Evolutionary conservation across 257 asterid species (phyloP).

Genomic region (Euphrasia confusa): DNA sequence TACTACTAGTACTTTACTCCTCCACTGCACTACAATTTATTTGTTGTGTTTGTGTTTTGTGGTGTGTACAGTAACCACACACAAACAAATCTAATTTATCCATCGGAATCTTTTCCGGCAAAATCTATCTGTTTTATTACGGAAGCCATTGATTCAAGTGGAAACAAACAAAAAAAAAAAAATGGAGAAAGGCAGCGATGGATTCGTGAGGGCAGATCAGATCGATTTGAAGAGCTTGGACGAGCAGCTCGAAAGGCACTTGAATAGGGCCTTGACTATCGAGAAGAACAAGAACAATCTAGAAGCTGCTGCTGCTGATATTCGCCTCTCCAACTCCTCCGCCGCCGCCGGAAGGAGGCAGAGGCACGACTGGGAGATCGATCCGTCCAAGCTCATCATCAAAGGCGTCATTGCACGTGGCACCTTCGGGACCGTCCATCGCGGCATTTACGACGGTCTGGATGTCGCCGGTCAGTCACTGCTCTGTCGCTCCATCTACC

Average conservation of each 20-base stretch:
- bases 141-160: too few relatives aligned
- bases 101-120: too few relatives aligned
- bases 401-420: conserved; percentile 77
- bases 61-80: too few relatives aligned
- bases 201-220: conserved; percentile 83
- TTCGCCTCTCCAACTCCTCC: conserved; percentile 17
- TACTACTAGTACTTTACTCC: too few relatives aligned
- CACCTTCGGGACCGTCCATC: conserved; percentile 85
- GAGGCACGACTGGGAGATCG: conserved; percentile 87
- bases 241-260: conserved; percentile 73
- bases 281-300: conserved; percentile 52
- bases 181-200: conserved; percentile 72
- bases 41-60: too few relatives aligned
- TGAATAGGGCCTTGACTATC: conserved; percentile 53
- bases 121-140: too few relatives aligned
- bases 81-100: too few relatives aligned
- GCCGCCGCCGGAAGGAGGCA: conserved; percentile 29
- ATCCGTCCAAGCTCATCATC: conserved; percentile 59
- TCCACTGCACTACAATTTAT: too few relatives aligned
- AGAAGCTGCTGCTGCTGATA: conserved; percentile 10
- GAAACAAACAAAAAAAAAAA: too few relatives aligned
- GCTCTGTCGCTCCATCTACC: neutral
- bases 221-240: conserved; percentile 82
- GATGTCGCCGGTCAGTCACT: conserved; percentile 76
- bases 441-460: conserved; percentile 71